Evolutionary conservation across 169 alveolate species (phyloP).

Genomic region (Babesia caballi): DNA sequence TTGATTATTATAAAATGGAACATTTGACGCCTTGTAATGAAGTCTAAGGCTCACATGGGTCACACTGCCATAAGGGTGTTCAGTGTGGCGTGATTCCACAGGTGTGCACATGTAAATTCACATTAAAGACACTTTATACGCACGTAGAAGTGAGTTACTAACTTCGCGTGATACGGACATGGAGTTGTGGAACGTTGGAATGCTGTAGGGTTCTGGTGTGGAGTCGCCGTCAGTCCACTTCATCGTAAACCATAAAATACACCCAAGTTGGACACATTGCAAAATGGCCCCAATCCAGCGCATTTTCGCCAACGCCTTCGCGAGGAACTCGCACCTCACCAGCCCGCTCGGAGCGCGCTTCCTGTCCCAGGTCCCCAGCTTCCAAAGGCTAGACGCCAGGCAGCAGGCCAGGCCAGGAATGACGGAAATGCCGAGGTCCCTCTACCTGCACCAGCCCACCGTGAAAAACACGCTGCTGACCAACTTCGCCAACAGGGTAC

Average conservation of each 20-base stretch:
- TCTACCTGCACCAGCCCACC: constrained; percentile 28
- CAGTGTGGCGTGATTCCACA: too few species aligned
- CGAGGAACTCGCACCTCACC: constrained; percentile 5
- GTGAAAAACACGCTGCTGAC: constrained; percentile 21
- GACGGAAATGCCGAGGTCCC: constrained; percentile 17
- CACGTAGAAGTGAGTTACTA: too few species aligned
- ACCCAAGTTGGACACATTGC: not conserved
- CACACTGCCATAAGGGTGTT: too few species aligned
- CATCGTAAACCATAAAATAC: not conserved
- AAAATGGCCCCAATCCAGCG: constrained; percentile 40
- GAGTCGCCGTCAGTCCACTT: not conserved
- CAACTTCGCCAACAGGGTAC: constrained; percentile 45
- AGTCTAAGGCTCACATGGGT: too few species aligned
- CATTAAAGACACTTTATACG: too few species aligned
- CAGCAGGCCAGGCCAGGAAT: not conserved
- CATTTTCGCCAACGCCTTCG: constrained; percentile 8
- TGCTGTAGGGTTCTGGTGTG: constrained; percentile 20
- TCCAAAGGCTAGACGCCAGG: constrained; percentile 25
- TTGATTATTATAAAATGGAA: too few species aligned
- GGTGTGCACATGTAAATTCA: too few species aligned
- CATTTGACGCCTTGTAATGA: too few species aligned
- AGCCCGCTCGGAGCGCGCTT: constrained; percentile 33
- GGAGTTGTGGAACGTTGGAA: too few species aligned
- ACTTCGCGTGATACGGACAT: too few species aligned
- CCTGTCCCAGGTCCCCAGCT: constrained; percentile 40